A percentile compares a stretch with the other conserved stretches of the same genome.
These are phyloP conservation scores for Amanita subjunquillea DNA, from an alignment of 768 basidiomycete species.

Conservation along the genomic window DNA sequence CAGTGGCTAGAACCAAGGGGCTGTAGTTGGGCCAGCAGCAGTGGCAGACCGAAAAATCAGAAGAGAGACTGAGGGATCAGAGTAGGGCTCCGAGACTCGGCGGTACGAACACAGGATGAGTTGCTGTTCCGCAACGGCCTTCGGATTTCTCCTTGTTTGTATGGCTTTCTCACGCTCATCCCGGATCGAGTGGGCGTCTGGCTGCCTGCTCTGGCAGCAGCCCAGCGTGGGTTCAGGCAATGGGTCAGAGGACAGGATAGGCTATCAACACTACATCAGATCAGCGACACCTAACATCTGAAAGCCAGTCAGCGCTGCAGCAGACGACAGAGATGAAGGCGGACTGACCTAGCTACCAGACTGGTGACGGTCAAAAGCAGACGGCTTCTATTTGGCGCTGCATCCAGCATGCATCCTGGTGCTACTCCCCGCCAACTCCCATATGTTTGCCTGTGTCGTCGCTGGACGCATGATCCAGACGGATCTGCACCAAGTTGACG, in stretches of 20 bases:
- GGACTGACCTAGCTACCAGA: not conserved
- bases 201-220: too few species aligned
- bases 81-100: not conserved
- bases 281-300: not conserved
- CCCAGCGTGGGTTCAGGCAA: not conserved
- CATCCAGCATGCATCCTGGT: not conserved
- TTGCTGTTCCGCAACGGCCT: not conserved
- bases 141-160: slow-evolving; percentile 1
- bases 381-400: not conserved
- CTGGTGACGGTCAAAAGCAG: not conserved
- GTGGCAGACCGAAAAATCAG: not conserved
- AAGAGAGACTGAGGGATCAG: not conserved
- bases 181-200: not conserved
- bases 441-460: slow-evolving; percentile 74
- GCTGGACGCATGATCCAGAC: slow-evolving; percentile 75
- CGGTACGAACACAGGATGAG: not conserved
- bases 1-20: not conserved
- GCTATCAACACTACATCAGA: not conserved
- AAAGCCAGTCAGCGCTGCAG: not conserved
- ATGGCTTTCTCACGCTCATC: not conserved
- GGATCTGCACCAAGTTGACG: slow-evolving; percentile 71
- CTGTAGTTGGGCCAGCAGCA: not conserved
- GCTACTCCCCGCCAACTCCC: not conserved
- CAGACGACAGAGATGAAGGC: not conserved
- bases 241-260: not conserved